Conservation (phyloP, 2,329 filamentous ascomycete species). For the Chaetothyriales sp. region DNA sequence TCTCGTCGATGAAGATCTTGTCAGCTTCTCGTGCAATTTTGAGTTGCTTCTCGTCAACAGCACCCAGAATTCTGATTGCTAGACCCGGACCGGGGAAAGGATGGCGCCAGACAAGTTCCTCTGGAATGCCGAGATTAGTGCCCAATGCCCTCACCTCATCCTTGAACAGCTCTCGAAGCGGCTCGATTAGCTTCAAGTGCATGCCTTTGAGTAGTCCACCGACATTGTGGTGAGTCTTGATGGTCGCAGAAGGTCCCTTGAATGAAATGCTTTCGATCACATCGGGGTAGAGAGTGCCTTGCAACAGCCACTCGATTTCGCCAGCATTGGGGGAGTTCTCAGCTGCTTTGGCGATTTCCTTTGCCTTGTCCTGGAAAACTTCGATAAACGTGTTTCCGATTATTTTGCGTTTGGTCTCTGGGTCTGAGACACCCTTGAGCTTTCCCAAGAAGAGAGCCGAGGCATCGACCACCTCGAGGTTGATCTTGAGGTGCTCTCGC, state of each 20-base stretch:
- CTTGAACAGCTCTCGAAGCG: constrained; percentile 67
- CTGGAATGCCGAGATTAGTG: constrained; percentile 52
- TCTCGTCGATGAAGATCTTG: constrained; percentile 33
- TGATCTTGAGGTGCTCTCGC: constrained; percentile 66
- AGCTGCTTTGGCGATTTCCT: constrained; percentile 56
- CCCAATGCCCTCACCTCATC: constrained; percentile 63
- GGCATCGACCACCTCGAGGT: constrained; percentile 74
- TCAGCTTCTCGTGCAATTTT: constrained; percentile 47
- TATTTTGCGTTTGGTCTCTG: constrained; percentile 81
- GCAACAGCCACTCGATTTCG: constrained; percentile 71
- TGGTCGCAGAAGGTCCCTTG: constrained; percentile 55
- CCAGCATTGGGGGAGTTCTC: constrained; percentile 52
- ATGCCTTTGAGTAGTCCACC: constrained; percentile 50
- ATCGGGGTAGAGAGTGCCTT: constrained; percentile 70
- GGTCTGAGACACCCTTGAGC: constrained; percentile 60
- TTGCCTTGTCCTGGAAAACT: constrained; percentile 67
- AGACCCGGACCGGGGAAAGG: constrained; percentile 65
- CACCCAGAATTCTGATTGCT: constrained; percentile 66
- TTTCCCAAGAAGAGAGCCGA: constrained; percentile 59
- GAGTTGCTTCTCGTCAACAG: constrained; percentile 65
- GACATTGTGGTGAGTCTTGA: constrained; percentile 61
- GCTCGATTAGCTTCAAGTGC: constrained; percentile 49
- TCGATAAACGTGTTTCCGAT: constrained; percentile 73
- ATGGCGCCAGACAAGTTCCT: constrained; percentile 64
- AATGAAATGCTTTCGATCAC: constrained; percentile 58